phyloP scores from a whole-genome alignment of 2,329 filamentous ascomycete genomes.

The Oidium heveae region DNA sequence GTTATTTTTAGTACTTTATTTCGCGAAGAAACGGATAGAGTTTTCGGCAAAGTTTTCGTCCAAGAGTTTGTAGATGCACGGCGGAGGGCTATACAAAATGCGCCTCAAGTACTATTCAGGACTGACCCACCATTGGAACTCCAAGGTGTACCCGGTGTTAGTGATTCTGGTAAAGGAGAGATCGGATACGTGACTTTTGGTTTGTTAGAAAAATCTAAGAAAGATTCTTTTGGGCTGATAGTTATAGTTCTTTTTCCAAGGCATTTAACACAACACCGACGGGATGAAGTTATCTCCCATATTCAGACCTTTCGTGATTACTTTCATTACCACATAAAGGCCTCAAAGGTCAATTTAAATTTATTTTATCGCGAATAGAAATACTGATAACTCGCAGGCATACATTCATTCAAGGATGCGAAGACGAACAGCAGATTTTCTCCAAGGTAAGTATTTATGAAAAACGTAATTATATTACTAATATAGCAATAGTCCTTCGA shows the following conservation, averaged over 20 bases:
- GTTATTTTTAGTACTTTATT: slow-evolving; percentile 99
- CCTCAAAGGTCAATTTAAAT: slow-evolving; percentile 43
- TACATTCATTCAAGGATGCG: slow-evolving; percentile 98
- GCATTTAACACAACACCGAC: slow-evolving; percentile 71
- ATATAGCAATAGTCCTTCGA: slow-evolving; percentile 50
- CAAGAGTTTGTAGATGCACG: slow-evolving; percentile 97
- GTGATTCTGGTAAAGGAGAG: slow-evolving; percentile 50
- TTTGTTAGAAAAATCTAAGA: slow-evolving; percentile 17
- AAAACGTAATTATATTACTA: not conserved
- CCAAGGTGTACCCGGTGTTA: slow-evolving; percentile 63
- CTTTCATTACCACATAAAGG: slow-evolving; percentile 99
- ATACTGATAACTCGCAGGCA: slow-evolving; percentile 25
- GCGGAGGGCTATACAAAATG: slow-evolving; percentile 88
- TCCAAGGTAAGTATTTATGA: slow-evolving; percentile 46
- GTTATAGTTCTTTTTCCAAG: slow-evolving; percentile 74
- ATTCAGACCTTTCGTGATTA: slow-evolving; percentile 99
- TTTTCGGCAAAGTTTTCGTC: slow-evolving; percentile 95
- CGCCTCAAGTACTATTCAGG: slow-evolving; percentile 86
- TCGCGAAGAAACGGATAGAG: slow-evolving; percentile 86
- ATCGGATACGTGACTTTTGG: slow-evolving; percentile 97
- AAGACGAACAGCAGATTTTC: slow-evolving; percentile 88
- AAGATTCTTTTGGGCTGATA: slow-evolving; percentile 5
- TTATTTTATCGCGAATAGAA: slow-evolving; percentile 2
- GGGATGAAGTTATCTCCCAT: slow-evolving; percentile 89
- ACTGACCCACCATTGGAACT: slow-evolving; percentile 86